Conservation (phyloP, 179 eudicot genomes). For the Pouteria campechiana region DNA sequence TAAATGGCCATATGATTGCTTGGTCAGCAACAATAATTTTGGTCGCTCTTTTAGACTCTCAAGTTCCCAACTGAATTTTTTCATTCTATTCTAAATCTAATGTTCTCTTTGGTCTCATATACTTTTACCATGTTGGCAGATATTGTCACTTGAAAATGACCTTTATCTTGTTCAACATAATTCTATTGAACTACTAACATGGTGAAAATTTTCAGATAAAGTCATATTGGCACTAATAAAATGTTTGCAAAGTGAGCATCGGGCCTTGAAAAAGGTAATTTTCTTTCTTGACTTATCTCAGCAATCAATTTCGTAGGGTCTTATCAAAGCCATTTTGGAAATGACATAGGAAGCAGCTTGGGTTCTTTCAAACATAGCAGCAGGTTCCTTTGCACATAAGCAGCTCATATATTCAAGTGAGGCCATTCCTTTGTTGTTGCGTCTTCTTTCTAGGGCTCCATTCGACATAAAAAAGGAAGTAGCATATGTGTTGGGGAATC, state of each 20-base stretch:
- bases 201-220: slow-evolving; percentile 29
- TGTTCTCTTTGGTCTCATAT: too few relatives aligned
- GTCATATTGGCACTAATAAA: slow-evolving; percentile 50
- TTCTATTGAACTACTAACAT: slow-evolving; percentile 2
- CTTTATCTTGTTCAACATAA: background rate
- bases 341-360: slow-evolving; percentile 94
- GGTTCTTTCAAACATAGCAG: slow-evolving; percentile 95
- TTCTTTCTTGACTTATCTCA: too few relatives aligned
- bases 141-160: too few relatives aligned
- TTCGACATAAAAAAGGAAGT: slow-evolving; percentile 87
- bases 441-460: slow-evolving; percentile 62
- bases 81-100: too few relatives aligned
- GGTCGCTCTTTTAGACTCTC: too few relatives aligned
- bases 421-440: slow-evolving; percentile 48
- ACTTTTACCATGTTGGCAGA: too few relatives aligned
- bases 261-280: slow-evolving; percentile 82
- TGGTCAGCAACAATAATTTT: too few relatives aligned
- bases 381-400: slow-evolving; percentile 79
- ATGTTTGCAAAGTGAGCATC: slow-evolving; percentile 88
- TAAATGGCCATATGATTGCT: too few relatives aligned
- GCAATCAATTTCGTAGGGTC: too few relatives aligned
- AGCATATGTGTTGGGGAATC: slow-evolving; percentile 85
- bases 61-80: too few relatives aligned
- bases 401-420: slow-evolving; percentile 54
- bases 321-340: too few relatives aligned